Conservation (phyloP, 2,329 filamentous ascomycete genomes). For the Achaetomium macrosporum region DNA sequence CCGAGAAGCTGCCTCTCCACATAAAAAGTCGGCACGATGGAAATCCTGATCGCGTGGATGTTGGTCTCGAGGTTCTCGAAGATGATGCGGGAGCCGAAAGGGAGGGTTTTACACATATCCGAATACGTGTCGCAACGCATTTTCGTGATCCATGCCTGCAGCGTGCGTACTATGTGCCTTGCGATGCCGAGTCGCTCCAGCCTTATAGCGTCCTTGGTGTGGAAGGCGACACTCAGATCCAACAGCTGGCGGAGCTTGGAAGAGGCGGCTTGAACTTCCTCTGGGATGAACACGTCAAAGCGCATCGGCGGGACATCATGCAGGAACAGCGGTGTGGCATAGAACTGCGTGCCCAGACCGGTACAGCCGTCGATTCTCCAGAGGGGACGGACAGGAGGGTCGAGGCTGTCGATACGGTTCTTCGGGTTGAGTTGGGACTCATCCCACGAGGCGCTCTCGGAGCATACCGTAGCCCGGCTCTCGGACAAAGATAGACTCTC, state of each 20-base stretch:
- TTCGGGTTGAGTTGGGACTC: constrained; percentile 52
- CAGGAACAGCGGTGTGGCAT: constrained; percentile 49
- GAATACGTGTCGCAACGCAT: constrained; percentile 27
- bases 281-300: constrained; percentile 53
- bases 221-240: constrained; percentile 47
- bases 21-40: constrained; percentile 44
- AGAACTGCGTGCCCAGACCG: constrained; percentile 53
- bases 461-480: background rate
- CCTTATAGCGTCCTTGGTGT: constrained; percentile 46
- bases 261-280: constrained; percentile 37
- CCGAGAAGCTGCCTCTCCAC: constrained; percentile 49
- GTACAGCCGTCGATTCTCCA: constrained; percentile 57
- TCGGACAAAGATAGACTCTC: constrained; percentile 1
- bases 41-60: constrained; percentile 40
- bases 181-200: constrained; percentile 47
- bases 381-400: constrained; percentile 36
- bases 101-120: constrained; percentile 39
- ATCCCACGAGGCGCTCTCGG: constrained; percentile 34
- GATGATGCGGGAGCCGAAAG: constrained; percentile 54
- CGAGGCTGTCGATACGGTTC: constrained; percentile 54
- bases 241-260: constrained; percentile 40
- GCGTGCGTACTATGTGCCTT: constrained; percentile 47
- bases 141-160: constrained; percentile 45
- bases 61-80: constrained; percentile 46
- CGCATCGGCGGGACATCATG: constrained; percentile 43